Conservation (phyloP, 2,329 filamentous ascomycete species). For the Trichoderma aggressivum region DNA sequence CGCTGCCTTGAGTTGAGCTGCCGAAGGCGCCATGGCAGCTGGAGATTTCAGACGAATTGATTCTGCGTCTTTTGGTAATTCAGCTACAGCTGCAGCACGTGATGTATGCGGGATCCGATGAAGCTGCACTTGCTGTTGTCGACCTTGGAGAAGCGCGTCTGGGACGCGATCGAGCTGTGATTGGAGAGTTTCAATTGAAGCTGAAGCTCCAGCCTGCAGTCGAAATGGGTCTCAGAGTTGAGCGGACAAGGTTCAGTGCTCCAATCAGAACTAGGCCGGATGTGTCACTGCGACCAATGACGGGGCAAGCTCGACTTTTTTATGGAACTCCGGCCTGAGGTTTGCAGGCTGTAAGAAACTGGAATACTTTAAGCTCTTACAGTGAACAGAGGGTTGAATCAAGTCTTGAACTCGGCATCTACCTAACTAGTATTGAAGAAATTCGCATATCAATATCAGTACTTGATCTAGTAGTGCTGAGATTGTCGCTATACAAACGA, state of each 20-base stretch:
- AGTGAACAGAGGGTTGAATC: not conserved
- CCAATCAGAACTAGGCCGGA: not conserved
- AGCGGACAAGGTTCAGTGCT: not conserved
- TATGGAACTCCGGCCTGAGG: conserved; percentile 5
- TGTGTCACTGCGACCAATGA: conserved; percentile 1
- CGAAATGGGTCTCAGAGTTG: not conserved
- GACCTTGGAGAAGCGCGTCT: conserved; percentile 16
- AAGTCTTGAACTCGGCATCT: not conserved
- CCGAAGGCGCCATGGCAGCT: conserved; percentile 39
- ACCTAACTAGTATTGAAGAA: no score
- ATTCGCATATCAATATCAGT: not conserved
- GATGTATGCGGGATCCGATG: not conserved
- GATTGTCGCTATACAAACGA: not conserved
- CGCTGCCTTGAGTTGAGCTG: conserved; percentile 42
- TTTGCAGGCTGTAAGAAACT: not conserved
- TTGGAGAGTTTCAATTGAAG: conserved; percentile 12
- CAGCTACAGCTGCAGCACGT: not conserved
- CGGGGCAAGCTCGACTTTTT: not conserved
- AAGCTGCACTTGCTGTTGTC: not conserved
- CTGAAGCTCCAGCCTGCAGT: not conserved
- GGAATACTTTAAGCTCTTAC: not conserved
- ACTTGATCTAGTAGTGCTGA: not conserved
- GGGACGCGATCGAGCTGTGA: conserved; percentile 19
- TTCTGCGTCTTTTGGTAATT: not conserved
- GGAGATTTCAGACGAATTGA: not conserved